Conservation (phyloP, 1,139 yeast species). For the Petasospora rhodanensis region DNA sequence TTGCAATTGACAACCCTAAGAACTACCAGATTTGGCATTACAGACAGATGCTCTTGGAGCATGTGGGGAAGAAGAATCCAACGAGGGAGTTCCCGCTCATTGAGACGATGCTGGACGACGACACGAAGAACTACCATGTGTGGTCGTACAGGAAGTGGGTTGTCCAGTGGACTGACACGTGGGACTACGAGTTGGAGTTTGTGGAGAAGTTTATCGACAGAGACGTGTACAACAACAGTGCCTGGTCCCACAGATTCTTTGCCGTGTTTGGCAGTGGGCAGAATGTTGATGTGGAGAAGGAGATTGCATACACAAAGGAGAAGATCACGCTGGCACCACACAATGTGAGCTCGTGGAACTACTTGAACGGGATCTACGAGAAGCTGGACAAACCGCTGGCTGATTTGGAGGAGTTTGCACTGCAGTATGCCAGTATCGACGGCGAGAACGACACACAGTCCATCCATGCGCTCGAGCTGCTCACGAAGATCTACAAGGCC, state of each 20-base stretch:
- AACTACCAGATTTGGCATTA: constrained; percentile 97
- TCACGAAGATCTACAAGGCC: constrained; percentile 50
- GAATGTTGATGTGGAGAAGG: constrained; percentile 31
- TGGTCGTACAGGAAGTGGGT: constrained; percentile 93
- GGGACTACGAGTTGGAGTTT: constrained; percentile 48
- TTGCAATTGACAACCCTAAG: constrained; percentile 75
- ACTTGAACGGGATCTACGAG: constrained; percentile 58
- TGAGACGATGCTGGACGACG: constrained; percentile 65
- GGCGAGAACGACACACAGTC: constrained; percentile 24
- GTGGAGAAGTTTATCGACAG: constrained; percentile 43
- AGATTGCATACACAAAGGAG: constrained; percentile 41
- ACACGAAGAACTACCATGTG: constrained; percentile 89
- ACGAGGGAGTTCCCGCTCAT: constrained; percentile 60
- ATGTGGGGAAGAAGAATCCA: constrained; percentile 35
- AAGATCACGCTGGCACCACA: constrained; percentile 64
- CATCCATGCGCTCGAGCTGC: constrained; percentile 62
- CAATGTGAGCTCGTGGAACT: constrained; percentile 88
- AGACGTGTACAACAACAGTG: constrained; percentile 87
- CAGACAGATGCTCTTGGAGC: constrained; percentile 49
- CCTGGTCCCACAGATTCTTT: constrained; percentile 86
- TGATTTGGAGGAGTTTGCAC: constrained; percentile 43
- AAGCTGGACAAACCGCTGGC: constrained; percentile 29
- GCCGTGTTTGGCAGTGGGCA: constrained; percentile 20
- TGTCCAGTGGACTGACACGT: constrained; percentile 49
- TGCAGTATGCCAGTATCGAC: constrained; percentile 28